Base-by-base conservation (phyloP, 2,329 filamentous ascomycete genomes). In the Lecanicillium sp. region DNA sequence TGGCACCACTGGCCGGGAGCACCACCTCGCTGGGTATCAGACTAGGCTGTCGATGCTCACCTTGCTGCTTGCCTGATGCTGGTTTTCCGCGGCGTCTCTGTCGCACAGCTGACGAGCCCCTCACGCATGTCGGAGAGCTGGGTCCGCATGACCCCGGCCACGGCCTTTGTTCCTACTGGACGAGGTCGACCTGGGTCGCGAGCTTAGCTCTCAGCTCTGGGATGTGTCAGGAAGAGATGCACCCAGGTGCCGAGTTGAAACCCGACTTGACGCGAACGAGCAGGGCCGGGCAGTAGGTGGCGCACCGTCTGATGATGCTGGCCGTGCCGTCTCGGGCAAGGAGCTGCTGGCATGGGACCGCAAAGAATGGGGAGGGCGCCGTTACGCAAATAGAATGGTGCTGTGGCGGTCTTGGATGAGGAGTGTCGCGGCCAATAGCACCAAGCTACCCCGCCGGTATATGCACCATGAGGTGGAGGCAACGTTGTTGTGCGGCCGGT, bases 381-480 rank as follows among this genome's bases (percentile, higher is more conserved):
- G 21, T 23, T 20, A 37, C 15, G 17, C 24, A 24, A 38, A 19
- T 37, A 38, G 43, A 38, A 23, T 44, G 30, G 42, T 35, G 32
- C 27, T 36, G 32, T 44, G 42, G 32, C 24, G 32, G 32, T 15
- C 21, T 20, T 3, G 19, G 30, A 27, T 12, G n/a, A 17, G 12
- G 11, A 20, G 27, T 24, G 19, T 15, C 32, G 9, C 17, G 42
- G 15, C 42, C 42, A 44, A 44, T 44, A 36, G 42, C 37, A 33
- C 33, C 32, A 38, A 35, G 35, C 20, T 47, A 41, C 36, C 44
- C 44, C 44, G 44, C 44, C 21, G 37, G 37, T 44, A 44, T 20
- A 33, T 47, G 44, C 36, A 30, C 27, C 27, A 14, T 21, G 27
- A 32, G 27, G 44, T 47, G 44, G 44, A 47, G 36, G 44, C 36